Base-by-base conservation (phyloP, 805 yeast genomes). In the Hanseniaspora taiwanica region DNA sequence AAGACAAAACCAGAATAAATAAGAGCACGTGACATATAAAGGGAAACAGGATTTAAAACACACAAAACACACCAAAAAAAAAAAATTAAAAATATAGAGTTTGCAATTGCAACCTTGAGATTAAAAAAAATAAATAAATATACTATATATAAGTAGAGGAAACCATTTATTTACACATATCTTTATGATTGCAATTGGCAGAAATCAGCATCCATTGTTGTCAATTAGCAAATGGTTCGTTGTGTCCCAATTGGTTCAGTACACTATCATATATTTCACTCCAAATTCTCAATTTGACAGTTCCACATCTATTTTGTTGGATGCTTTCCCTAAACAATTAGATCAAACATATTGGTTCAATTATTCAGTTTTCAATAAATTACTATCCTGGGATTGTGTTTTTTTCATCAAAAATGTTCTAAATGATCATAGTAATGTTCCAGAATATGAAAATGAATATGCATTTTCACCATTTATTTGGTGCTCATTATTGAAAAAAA, bases 311-410 rank as follows among this genome's bases (percentile, higher is more conserved):
- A 43, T 55, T n/a, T 40, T 54, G 9, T 35, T 55, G 16, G 41
- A 46, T 23, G 39, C 39, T 14, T 43, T 49, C 18, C 16, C 33
- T 3, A n/a, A n/a, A n/a, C 38, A 35, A 2, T 24, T 40, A 12
- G 19, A 24, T 24, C 18, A 35, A 13, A n/a, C 36, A 25, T 17
- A 37, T 3, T 50, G 40, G 41, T 50, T 50, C 52, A 52, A 50
- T 42, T 34, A n/a, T 2, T 33, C 49, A n/a, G 36, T 75, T 1
- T 52, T 74, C 39, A 65, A 71, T 39, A 74, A 71, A 41, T 63
- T 84, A 4, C 61, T 82, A 20, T 68, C 77, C 3, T 89, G 97
- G 97, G 98, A 89, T 56, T 68, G 78, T 1, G 91, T 86, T 0
- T 86, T 78, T 57, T 86, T 81, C 52, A 56, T 71, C 13, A 74